Evolutionary conservation across 805 yeast genomes (phyloP).

Genomic region (Metschnikowia colocasiae): DNA sequence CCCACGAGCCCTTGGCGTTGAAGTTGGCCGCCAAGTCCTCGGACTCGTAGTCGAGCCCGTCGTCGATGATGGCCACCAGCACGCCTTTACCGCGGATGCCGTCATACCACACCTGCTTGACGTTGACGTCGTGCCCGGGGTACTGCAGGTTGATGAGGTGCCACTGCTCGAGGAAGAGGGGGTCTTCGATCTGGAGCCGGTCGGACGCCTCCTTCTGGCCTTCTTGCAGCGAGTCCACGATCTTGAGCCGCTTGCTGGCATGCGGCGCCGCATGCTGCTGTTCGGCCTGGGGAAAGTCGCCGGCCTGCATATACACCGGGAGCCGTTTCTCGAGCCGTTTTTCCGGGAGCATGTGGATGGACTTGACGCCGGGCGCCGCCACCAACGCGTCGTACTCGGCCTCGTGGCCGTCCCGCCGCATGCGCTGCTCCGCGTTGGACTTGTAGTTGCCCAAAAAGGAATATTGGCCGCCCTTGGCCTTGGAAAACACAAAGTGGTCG

Average conservation of each 20-base stretch:
- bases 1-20: conserved; percentile 83
- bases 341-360: conserved; percentile 55
- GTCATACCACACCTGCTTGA: conserved; percentile 77
- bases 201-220: conserved; percentile 46
- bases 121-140: conserved; percentile 85
- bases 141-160: conserved; percentile 72
- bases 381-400: conserved; percentile 25
- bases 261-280: no score
- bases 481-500: conserved; percentile 65
- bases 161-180: conserved; percentile 85
- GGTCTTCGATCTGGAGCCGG: conserved; percentile 69
- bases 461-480: conserved; percentile 35
- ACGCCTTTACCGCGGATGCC: conserved; percentile 79
- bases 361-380: conserved; percentile 31
- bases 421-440: conserved; percentile 24
- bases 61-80: conserved; percentile 88
- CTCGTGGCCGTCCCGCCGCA: conserved; percentile 28
- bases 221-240: conserved; percentile 50
- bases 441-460: conserved; percentile 34
- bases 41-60: conserved; percentile 83
- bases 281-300: no score
- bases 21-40: conserved; percentile 70
- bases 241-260: conserved; percentile 16
- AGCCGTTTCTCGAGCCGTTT: conserved; percentile 51
- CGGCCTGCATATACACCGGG: conserved; percentile 44